phyloP scores from a whole-genome alignment of 805 yeast species.

The Candida sphagnicola region DNA sequence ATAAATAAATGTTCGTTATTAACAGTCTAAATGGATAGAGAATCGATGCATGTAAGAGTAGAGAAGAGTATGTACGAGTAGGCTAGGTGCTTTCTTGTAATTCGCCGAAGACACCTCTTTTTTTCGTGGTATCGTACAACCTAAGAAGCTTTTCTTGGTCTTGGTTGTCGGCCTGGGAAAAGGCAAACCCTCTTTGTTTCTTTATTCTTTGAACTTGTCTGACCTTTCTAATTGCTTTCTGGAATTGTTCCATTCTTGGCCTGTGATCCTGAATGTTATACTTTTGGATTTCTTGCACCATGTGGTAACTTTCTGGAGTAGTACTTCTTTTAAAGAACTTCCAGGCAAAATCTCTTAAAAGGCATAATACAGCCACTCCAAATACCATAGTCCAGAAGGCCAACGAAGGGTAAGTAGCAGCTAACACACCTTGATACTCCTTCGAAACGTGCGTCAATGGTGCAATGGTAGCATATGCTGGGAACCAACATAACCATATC shows the following conservation, averaged over 20 bases:
- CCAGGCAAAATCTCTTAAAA: conserved; percentile 88
- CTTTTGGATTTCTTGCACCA: conserved; percentile 95
- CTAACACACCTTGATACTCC: conserved; percentile 79
- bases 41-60: no score
- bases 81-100: conserved; percentile 22
- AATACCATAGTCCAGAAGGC: conserved; percentile 81
- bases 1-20: no score
- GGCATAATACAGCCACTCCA: conserved; percentile 72
- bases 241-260: conserved; percentile 96
- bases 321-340: conserved; percentile 91
- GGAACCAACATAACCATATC: conserved; percentile 83
- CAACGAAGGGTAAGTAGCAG: conserved; percentile 70
- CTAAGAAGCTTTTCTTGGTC: conserved; percentile 90
- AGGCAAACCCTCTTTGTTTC: conserved; percentile 97
- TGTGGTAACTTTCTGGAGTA: conserved; percentile 87
- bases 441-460: conserved; percentile 78
- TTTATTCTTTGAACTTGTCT: conserved; percentile 98
- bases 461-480: conserved; percentile 80
- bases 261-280: conserved; percentile 88
- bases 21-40: no score
- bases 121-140: conserved; percentile 90
- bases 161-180: conserved; percentile 86
- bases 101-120: conserved; percentile 69
- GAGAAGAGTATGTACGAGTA: neutral
- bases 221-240: conserved; percentile 92